Percentiles rank a stretch among this genome's conserved stretches.
Evolutionary conservation across 2,329 filamentous ascomycete genomes (phyloP).

Genomic region (Nemania serpens): DNA sequence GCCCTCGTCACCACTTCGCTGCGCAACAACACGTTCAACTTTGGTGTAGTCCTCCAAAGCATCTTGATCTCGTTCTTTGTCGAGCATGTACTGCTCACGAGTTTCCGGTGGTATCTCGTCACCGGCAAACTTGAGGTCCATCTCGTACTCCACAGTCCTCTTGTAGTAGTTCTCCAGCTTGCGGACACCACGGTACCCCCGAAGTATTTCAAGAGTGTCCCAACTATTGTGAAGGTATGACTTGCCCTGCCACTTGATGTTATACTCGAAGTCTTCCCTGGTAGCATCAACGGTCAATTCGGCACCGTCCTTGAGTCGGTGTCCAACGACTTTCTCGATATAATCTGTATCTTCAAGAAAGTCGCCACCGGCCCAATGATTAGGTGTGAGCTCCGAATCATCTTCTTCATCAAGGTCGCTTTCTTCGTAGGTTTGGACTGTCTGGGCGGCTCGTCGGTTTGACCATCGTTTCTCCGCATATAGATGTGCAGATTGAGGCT

Average conservation of each 20-base stretch:
- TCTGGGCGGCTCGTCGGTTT: conserved; percentile 78
- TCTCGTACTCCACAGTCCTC: conserved; percentile 79
- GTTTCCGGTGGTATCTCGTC: conserved; percentile 81
- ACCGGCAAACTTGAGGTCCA: conserved; percentile 74
- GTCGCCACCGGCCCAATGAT: conserved; percentile 69
- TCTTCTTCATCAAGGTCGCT: conserved; percentile 69
- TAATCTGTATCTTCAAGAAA: conserved; percentile 80
- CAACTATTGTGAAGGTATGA: conserved; percentile 96
- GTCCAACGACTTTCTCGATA: conserved; percentile 89
- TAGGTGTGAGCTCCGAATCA: conserved; percentile 68
- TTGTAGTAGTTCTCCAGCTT: conserved; percentile 95
- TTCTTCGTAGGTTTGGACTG: conserved; percentile 67
- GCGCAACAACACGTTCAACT: conserved; percentile 89
- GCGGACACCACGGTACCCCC: conserved; percentile 79
- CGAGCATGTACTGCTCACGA: conserved; percentile 92
- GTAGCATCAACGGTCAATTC: conserved; percentile 61
- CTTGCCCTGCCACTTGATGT: conserved; percentile 96
- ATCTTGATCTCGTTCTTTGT: conserved; percentile 88
- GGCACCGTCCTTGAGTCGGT: conserved; percentile 73
- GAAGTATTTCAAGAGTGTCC: conserved; percentile 78
- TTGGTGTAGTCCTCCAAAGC: conserved; percentile 87
- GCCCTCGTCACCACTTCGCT: conserved; percentile 77
- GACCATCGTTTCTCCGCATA: conserved; percentile 89
- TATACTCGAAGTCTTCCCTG: conserved; percentile 82
- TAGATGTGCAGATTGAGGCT: conserved; percentile 68